These are phyloP conservation scores for Aspergillus sergii DNA, from an alignment of 2,329 filamentous ascomycete genomes.

Conservation along the genomic window DNA sequence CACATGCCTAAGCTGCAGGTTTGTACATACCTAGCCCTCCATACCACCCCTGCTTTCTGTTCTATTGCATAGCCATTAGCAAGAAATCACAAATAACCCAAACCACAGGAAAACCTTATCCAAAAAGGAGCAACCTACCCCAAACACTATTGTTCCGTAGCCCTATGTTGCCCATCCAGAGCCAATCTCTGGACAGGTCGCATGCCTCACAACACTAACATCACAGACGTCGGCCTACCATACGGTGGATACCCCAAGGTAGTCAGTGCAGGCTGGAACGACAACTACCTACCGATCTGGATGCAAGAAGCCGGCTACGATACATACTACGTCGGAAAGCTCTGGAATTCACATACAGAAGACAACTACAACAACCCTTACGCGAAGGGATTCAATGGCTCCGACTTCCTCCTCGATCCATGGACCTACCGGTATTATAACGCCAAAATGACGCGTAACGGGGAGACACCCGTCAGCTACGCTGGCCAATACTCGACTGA, in stretches of 20 bases:
- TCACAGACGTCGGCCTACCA: slow-evolving; percentile 52
- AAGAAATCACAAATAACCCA: background rate
- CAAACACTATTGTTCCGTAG: slow-evolving; percentile 63
- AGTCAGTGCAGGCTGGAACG: slow-evolving; percentile 64
- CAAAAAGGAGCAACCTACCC: slow-evolving; percentile 60
- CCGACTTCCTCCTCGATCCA: slow-evolving; percentile 65
- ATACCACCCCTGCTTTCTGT: background rate
- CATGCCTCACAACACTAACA: slow-evolving; percentile 69
- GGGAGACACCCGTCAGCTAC: slow-evolving; percentile 55
- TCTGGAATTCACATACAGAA: slow-evolving; percentile 67
- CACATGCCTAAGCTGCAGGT: slow-evolving; percentile 56
- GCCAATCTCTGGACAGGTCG: slow-evolving; percentile 66
- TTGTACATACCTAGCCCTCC: background rate
- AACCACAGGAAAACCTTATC: slow-evolving; percentile 54
- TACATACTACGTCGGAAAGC: slow-evolving; percentile 71
- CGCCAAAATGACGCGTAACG: slow-evolving; percentile 62
- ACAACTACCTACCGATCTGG: slow-evolving; percentile 71
- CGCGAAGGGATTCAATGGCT: slow-evolving; percentile 62
- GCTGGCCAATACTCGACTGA: slow-evolving; percentile 60
- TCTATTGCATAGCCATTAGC: no score
- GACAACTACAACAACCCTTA: slow-evolving; percentile 63
- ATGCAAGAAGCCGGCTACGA: slow-evolving; percentile 69
- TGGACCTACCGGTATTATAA: slow-evolving; percentile 69
- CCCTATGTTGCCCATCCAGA: slow-evolving; percentile 67
- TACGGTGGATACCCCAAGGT: slow-evolving; percentile 64